Conservation (phyloP, 2,329 filamentous ascomycete species). For the Pseudogymnoascus pannorum region DNA sequence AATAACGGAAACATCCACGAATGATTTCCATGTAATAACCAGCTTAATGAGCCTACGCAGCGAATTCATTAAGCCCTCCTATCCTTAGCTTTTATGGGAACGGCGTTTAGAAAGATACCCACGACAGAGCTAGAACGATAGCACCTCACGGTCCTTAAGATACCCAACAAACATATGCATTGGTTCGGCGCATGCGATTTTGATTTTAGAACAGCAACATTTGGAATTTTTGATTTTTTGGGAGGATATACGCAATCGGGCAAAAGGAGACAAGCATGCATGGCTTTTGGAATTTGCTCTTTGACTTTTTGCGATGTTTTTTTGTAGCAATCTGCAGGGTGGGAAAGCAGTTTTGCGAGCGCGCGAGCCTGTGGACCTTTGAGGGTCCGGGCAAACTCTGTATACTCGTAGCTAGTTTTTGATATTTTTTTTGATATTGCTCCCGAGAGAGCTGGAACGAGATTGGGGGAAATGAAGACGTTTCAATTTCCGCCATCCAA, state of each 20-base stretch:
- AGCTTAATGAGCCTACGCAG: conserved; percentile 16
- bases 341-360: not conserved
- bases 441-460: not conserved
- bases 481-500: not conserved
- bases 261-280: not conserved
- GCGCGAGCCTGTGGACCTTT: not conserved
- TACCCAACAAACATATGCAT: conserved; percentile 11
- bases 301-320: not conserved
- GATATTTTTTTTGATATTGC: not conserved
- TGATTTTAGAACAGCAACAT: not conserved
- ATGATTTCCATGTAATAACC: conserved; percentile 5
- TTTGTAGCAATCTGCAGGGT: conserved; percentile 1
- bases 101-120: conserved; percentile 4
- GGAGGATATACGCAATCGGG: not conserved
- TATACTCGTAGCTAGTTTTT: not conserved
- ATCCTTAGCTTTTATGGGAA: conserved; percentile 10
- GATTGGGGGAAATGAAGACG: not conserved
- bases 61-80: conserved; percentile 5
- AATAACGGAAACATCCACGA: not conserved
- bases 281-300: not conserved
- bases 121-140: conserved; percentile 13
- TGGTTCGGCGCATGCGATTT: conserved; percentile 3
- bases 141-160: conserved; percentile 12
- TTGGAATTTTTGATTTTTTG: not conserved
- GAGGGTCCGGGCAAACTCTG: not conserved